phyloP scores from a whole-genome alignment of 805 yeast species.

The Brettanomyces custersianus region DNA sequence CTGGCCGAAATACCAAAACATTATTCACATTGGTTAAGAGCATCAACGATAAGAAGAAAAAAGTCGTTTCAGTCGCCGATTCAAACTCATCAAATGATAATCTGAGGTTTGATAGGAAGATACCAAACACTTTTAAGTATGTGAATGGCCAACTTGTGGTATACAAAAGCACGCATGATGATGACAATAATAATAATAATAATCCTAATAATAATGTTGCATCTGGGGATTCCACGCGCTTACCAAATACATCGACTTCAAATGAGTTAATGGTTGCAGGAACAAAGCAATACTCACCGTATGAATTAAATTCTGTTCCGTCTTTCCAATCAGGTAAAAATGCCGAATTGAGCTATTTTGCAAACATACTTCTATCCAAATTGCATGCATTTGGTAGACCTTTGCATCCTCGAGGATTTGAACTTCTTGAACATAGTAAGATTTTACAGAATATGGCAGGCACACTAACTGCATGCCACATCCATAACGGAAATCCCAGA shows the following conservation, averaged over 20 bases:
- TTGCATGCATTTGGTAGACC: conserved; percentile 16
- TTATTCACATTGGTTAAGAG: conserved; percentile 2
- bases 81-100: too few species aligned
- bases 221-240: too few species aligned
- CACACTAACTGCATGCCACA: conserved; percentile 17
- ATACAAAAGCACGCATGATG: too few species aligned
- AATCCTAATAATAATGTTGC: neutral
- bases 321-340: too few species aligned
- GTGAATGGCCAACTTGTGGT: too few species aligned
- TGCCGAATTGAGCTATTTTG: conserved; percentile 11
- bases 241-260: too few species aligned
- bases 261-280: too few species aligned
- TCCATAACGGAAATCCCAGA: conserved; percentile 7
- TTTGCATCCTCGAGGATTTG: conserved; percentile 4
- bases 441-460: conserved; percentile 12
- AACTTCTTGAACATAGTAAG: conserved; percentile 6
- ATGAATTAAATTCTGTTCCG: too few species aligned
- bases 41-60: conserved; percentile 1
- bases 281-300: too few species aligned
- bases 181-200: too few species aligned
- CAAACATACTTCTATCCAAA: conserved; percentile 16
- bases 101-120: neutral
- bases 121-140: too few species aligned
- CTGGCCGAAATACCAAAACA: conserved; percentile 3
- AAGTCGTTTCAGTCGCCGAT: conserved; percentile 2